Evolutionary conservation across 2,329 filamentous ascomycete species (phyloP).

Genomic region (Pseudogymnoascus sp.): DNA sequence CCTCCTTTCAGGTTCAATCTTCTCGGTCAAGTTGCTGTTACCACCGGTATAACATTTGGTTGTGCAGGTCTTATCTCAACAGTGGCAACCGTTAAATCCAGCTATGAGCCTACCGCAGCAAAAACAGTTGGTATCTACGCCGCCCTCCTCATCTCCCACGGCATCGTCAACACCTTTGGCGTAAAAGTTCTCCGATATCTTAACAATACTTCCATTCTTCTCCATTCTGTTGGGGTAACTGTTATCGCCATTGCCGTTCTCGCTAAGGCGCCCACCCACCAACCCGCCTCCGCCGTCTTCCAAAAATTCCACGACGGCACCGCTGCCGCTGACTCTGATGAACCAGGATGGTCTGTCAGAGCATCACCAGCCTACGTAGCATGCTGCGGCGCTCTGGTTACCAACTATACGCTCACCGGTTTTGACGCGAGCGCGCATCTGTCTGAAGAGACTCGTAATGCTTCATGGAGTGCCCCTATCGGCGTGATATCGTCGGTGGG

Average conservation of each 20-base stretch:
- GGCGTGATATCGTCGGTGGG: conserved; percentile 50
- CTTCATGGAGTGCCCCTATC: conserved; percentile 49
- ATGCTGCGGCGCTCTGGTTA: conserved; percentile 44
- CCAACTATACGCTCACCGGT: conserved; percentile 47
- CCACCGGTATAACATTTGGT: conserved; percentile 41
- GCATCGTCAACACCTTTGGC: conserved; percentile 49
- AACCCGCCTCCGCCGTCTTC: conserved; percentile 49
- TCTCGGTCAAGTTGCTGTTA: conserved; percentile 42
- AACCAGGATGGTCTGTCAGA: conserved; percentile 44
- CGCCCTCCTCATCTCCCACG: conserved; percentile 47
- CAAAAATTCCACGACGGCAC: conserved; percentile 46
- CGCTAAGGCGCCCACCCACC: conserved; percentile 49
- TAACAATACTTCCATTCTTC: conserved; percentile 48
- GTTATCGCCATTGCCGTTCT: conserved; percentile 48
- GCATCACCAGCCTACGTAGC: conserved; percentile 48
- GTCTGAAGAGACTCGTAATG: conserved; percentile 49
- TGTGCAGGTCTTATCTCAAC: conserved; percentile 39
- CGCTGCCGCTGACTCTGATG: conserved; percentile 26
- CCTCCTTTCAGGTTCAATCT: conserved; percentile 35
- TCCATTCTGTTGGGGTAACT: conserved; percentile 47
- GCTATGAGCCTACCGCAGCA: conserved; percentile 36
- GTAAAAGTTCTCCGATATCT: conserved; percentile 47
- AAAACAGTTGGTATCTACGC: conserved; percentile 53
- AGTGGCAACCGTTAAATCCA: conserved; percentile 36
- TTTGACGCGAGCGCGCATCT: conserved; percentile 51